A percentile compares a stretch with the other conserved stretches of the same genome.
Evolutionary conservation across 2,329 filamentous ascomycete species (phyloP).

Genomic region (Hymenoscyphus infarciens): DNA sequence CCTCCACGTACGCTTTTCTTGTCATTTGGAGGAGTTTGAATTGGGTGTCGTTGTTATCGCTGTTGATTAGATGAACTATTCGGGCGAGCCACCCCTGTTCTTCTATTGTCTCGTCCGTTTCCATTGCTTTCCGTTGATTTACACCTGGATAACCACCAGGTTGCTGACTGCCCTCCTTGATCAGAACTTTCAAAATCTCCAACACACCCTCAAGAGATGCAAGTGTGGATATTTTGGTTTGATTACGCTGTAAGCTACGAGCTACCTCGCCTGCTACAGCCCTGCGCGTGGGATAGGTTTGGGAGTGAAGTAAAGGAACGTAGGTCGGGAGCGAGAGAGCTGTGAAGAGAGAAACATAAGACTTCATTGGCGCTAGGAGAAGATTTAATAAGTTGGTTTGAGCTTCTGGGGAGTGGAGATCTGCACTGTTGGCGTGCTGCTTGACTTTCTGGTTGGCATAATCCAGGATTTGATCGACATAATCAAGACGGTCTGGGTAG

Average conservation of each 20-base stretch:
- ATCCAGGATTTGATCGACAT: slow-evolving; percentile 88
- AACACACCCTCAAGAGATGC: slow-evolving; percentile 85
- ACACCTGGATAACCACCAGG: slow-evolving; percentile 81
- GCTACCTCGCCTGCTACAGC: slow-evolving; percentile 88
- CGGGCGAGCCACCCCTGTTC: slow-evolving; percentile 96
- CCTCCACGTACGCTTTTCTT: slow-evolving; percentile 81
- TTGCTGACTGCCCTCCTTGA: slow-evolving; percentile 85
- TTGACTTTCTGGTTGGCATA: slow-evolving; percentile 84
- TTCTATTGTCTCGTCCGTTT: slow-evolving; percentile 96
- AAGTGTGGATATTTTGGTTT: slow-evolving; percentile 72
- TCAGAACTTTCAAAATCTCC: slow-evolving; percentile 83
- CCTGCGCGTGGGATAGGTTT: slow-evolving; percentile 87
- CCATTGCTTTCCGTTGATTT: slow-evolving; percentile 69
- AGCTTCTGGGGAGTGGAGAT: slow-evolving; percentile 81
- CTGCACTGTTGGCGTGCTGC: slow-evolving; percentile 91
- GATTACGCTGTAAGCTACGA: slow-evolving; percentile 75
- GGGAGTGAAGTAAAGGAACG: slow-evolving; percentile 81
- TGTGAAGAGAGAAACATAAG: slow-evolving; percentile 94
- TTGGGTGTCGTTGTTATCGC: slow-evolving; percentile 85
- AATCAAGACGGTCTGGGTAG: slow-evolving; percentile 88
- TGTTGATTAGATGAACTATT: slow-evolving; percentile 82
- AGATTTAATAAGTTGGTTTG: slow-evolving; percentile 88
- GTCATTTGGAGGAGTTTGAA: slow-evolving; percentile 89
- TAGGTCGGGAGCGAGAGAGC: slow-evolving; percentile 89
- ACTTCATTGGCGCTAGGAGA: slow-evolving; percentile 83